Conservation (phyloP, 768 basidiomycete species). For the Tylopilus plumbeoviolaceoides region DNA sequence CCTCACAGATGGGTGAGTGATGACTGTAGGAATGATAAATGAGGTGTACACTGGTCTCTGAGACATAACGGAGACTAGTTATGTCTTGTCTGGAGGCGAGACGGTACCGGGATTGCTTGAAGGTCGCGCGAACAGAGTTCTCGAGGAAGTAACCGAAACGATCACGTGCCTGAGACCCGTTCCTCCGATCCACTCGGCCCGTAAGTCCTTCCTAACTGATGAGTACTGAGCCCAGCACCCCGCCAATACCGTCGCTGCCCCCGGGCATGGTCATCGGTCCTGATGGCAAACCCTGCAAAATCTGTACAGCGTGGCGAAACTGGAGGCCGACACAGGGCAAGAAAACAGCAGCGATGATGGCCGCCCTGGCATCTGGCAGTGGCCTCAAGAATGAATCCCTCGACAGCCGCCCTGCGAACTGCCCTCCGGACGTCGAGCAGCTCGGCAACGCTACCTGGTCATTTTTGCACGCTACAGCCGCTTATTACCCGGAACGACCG, state of each 20-base stretch:
- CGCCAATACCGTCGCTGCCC: constrained; percentile 40
- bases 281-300: constrained; percentile 94
- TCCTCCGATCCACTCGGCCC: too few relatives aligned
- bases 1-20: constrained; percentile 52
- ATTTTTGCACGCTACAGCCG: constrained; percentile 92
- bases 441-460: constrained; percentile 95
- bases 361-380: constrained; percentile 30
- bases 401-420: constrained; percentile 52
- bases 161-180: too few relatives aligned
- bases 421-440: constrained; percentile 87
- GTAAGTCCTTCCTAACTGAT: too few relatives aligned
- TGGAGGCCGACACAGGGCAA: constrained; percentile 49
- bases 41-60: constrained; percentile 42
- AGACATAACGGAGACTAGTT: constrained; percentile 12
- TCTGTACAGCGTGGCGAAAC: constrained; percentile 76
- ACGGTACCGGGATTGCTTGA: background rate
- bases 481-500: constrained; percentile 89
- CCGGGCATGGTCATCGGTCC: constrained; percentile 87
- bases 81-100: background rate
- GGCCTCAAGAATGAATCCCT: constrained; percentile 27
- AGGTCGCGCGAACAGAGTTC: background rate
- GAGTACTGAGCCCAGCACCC: constrained; percentile 8
- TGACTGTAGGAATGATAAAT: constrained; percentile 55
- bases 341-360: constrained; percentile 33
- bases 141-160: background rate